These are phyloP conservation scores for Aureobasidium sp. DNA, from an alignment of 2,329 filamentous ascomycete genomes.

Conservation along the genomic window DNA sequence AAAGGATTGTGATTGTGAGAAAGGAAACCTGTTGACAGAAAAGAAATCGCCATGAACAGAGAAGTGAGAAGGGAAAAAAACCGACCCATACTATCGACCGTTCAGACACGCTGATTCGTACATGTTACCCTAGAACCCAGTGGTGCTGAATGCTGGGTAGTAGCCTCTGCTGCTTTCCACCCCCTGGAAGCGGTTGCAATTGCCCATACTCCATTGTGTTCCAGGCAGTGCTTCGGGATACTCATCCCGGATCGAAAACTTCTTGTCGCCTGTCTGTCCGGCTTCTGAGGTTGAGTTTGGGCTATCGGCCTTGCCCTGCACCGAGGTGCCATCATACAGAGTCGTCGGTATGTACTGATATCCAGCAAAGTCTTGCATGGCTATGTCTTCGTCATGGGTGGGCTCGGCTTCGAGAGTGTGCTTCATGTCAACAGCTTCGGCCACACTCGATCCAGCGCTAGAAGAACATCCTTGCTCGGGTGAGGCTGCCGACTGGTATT, in stretches of 20 bases:
- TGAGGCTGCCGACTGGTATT: conserved; percentile 19
- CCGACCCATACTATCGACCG: neutral
- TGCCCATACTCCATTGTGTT: conserved; percentile 30
- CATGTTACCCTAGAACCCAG: conserved; percentile 26
- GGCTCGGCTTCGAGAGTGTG: conserved; percentile 30
- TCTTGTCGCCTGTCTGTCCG: conserved; percentile 11
- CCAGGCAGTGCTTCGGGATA: conserved; percentile 28
- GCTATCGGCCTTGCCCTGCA: conserved; percentile 1
- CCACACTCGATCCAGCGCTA: conserved; percentile 33
- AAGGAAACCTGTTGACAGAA: neutral
- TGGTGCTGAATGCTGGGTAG: conserved; percentile 35
- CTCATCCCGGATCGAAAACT: conserved; percentile 34
- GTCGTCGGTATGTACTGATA: conserved; percentile 40
- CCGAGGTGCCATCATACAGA: conserved; percentile 18
- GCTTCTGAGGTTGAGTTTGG: neutral
- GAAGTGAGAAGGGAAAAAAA: neutral
- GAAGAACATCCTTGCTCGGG: conserved; percentile 28
- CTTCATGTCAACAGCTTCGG: conserved; percentile 22
- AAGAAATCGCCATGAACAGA: neutral
- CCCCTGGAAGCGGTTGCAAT: conserved; percentile 37
- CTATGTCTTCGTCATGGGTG: conserved; percentile 33
- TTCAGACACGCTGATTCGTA: neutral
- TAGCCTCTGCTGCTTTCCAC: conserved; percentile 39
- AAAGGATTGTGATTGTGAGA: neutral
- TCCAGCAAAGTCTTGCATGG: conserved; percentile 33